A percentile compares a stretch with the other conserved stretches of the same genome.
These are phyloP conservation scores for Saccharomyces hybrid DNA, from an alignment of 1,139 yeast genomes.

Conservation along the genomic window DNA sequence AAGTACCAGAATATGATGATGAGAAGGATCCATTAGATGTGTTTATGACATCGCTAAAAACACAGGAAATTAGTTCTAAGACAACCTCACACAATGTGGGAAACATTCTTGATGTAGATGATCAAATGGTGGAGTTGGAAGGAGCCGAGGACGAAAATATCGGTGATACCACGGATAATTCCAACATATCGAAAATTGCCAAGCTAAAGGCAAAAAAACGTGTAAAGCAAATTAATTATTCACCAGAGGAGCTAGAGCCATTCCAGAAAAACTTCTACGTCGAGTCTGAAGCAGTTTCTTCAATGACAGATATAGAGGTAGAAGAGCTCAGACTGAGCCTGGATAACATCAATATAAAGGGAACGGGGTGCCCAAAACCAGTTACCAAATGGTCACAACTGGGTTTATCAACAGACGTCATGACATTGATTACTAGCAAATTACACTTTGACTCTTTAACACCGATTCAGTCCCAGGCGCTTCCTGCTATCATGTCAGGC, in stretches of 20 bases:
- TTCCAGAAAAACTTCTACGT: slow-evolving; percentile 59
- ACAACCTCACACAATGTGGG: background rate
- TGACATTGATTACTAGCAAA: slow-evolving; percentile 42
- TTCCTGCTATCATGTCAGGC: slow-evolving; percentile 88
- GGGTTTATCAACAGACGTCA: slow-evolving; percentile 59
- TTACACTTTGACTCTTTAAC: slow-evolving; percentile 41
- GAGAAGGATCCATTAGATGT: slow-evolving; percentile 27
- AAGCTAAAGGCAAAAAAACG: slow-evolving; percentile 39
- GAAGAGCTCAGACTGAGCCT: slow-evolving; percentile 45
- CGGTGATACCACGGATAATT: background rate
- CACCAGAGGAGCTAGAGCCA: slow-evolving; percentile 41
- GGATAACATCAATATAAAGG: slow-evolving; percentile 60
- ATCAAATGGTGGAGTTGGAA: slow-evolving; percentile 8
- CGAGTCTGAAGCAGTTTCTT: slow-evolving; percentile 51
- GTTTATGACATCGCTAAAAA: slow-evolving; percentile 22
- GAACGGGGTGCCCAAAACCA: slow-evolving; percentile 57
- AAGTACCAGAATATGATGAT: background rate
- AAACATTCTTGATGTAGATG: slow-evolving; percentile 11
- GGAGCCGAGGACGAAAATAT: slow-evolving; percentile 1
- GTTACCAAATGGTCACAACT: slow-evolving; percentile 72
- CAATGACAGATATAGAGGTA: slow-evolving; percentile 46
- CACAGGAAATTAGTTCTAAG: background rate
- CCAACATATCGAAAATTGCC: slow-evolving; percentile 1
- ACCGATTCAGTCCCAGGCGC: slow-evolving; percentile 84
- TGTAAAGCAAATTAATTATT: slow-evolving; percentile 41